Percentiles rank a stretch among this genome's conserved stretches.
These are phyloP conservation scores for Auxenochlorella pyrenoidosa DNA, from an alignment of 139 green algal species.

Conservation along the genomic window DNA sequence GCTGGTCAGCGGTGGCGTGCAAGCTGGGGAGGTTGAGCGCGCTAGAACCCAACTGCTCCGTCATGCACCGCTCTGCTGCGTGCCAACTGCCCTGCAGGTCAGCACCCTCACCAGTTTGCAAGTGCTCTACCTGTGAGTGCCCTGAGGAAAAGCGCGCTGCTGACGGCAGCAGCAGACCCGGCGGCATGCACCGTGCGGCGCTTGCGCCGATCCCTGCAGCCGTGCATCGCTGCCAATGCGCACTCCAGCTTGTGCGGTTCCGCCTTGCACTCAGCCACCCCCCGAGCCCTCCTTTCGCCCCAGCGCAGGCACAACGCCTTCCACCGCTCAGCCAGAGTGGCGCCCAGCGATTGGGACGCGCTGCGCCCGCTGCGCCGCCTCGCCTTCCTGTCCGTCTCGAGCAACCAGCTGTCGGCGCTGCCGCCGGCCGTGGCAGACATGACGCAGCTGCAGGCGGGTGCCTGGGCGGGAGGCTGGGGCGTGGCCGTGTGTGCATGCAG, in stretches of 20 bases:
- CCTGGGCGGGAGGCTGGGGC: background rate
- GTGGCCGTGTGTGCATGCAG: background rate
- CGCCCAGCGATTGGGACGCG: background rate
- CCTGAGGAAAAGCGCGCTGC: too few species aligned
- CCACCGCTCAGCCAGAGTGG: background rate
- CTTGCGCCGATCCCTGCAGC: background rate
- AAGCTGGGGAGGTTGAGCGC: background rate
- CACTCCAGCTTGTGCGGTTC: background rate
- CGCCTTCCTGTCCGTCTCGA: slow-evolving; percentile 6
- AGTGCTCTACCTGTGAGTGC: background rate
- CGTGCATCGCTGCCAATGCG: background rate
- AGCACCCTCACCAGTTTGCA: background rate
- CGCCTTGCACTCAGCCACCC: background rate
- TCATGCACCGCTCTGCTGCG: background rate
- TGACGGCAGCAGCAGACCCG: too few species aligned
- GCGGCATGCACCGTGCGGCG: background rate
- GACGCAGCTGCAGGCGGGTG: slow-evolving; percentile 14
- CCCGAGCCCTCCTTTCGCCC: background rate
- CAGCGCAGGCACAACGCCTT: background rate
- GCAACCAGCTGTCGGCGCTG: background rate
- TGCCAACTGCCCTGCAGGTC: background rate
- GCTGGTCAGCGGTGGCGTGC: background rate
- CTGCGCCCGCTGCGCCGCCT: background rate
- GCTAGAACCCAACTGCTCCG: background rate
- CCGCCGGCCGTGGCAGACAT: slow-evolving; percentile 14